Base-by-base conservation (phyloP, 2,329 filamentous ascomycete species). In the Colletotrichum noveboracense region DNA sequence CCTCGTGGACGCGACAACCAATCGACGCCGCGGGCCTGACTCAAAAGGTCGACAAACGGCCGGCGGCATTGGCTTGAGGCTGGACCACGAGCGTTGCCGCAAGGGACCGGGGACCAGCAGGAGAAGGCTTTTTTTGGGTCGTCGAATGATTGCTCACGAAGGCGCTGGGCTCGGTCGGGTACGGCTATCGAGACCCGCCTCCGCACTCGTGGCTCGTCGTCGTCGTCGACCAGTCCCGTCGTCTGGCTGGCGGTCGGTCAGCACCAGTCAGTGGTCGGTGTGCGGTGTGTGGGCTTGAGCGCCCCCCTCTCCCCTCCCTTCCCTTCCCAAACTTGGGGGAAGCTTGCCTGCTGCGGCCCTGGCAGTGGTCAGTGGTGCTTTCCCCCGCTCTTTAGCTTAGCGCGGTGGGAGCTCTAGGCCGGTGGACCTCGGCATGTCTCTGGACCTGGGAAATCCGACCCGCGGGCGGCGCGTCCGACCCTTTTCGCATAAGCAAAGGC, bases 341-440 rank as follows among this genome's bases (percentile, higher is more conserved):
- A 62, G 18, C 26, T 62, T 52, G 43, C 43, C n/a, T 52, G 43
- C 43, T 52, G 43, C n/a, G 43, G 43, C 43, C 43, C 43, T 52
- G n/a, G 43, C 43, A 21, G 43, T 62, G 58, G 52, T n/a, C 30
- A 68, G 52, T 30, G 61, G 61, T 64, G 34, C 30, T n/a, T 12
- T 30, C 60, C 30, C 60, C 60, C 30, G 16, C 30, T 32, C 62
- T 26, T 8, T 12, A 34, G 30, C 24, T 55, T 34, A 61, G 34
- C 38, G 34, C 43, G 24, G 64, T 66, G 16, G 43, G 62, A 12
- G 14, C 34, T 55, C 18, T 16, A 34, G 43, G 58, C 62, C 73
- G 65, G 69, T 76, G 76, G 71, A 78, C 76, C 76, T 78, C 76
- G 76, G 76, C 76, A 77, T 75, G 60, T 75, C 58, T 58, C 43